A percentile compares a stretch with the other conserved stretches of the same genome.
These are phyloP conservation scores for Fusarium dlaminii DNA, from an alignment of 2,329 filamentous ascomycete genomes.

Conservation along the genomic window DNA sequence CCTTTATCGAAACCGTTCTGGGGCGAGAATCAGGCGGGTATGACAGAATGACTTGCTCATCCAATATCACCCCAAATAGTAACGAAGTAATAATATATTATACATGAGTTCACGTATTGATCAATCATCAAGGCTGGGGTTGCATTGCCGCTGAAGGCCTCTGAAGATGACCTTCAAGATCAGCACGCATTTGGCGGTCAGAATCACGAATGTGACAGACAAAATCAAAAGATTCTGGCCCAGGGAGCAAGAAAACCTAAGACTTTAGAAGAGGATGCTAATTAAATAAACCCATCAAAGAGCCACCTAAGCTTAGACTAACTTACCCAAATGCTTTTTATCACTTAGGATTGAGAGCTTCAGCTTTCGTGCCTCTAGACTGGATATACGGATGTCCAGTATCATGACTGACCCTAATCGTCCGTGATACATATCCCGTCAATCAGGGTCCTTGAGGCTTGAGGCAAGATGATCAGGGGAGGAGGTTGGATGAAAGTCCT, in stretches of 20 bases:
- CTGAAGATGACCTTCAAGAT: constrained; percentile 8
- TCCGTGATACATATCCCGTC: not conserved
- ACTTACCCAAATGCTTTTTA: not conserved
- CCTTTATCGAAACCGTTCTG: not conserved
- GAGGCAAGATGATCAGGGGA: not conserved
- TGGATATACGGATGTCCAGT: not conserved
- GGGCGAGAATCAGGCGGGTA: not conserved
- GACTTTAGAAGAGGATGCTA: not conserved
- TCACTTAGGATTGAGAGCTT: not conserved
- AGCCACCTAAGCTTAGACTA: not conserved
- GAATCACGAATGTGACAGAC: not conserved
- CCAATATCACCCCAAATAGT: not conserved
- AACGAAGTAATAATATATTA: not conserved
- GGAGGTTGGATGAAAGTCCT: constrained; percentile 29
- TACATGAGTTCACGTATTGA: not conserved
- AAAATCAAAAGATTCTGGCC: not conserved
- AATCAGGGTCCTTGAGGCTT: constrained; percentile 16
- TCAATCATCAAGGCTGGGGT: not conserved
- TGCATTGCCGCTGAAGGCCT: not conserved
- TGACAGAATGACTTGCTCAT: not conserved
- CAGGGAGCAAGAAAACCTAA: not conserved
- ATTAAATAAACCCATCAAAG: not conserved
- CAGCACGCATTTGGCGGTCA: constrained; percentile 23
- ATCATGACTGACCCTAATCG: not conserved
- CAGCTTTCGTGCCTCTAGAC: not conserved